Evolutionary conservation across 768 basidiomycete genomes (phyloP), one percentile per base, ranked within the genome.

Genomic region (Daedaleopsis sinensis): DNA sequence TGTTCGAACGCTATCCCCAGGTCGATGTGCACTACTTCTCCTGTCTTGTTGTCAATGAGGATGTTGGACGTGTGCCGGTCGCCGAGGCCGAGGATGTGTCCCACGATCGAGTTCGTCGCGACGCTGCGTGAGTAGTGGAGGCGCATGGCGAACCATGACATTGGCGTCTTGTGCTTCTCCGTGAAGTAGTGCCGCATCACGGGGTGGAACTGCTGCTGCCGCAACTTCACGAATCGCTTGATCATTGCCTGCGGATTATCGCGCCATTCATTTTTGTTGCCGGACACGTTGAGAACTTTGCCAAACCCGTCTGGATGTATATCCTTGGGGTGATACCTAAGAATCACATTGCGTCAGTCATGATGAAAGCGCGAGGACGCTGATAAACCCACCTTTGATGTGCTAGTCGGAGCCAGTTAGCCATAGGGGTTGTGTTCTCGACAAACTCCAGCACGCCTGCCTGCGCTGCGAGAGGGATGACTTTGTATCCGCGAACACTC

Each of bases 1-100:
- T 94, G 93, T 62, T 97, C 97, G 73, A 99, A 98, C 0, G 95
- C 94, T 61, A 98, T 94, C 1, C 96, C 96, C 1, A 98, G 80
- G 73, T 99, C 96, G 55, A 99, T 99, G 72, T 97, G 95, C 8
- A 98, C 87, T 48, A 96, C 81, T 70, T 98, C 94, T 16, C 96
- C 96, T 10, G 84, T 87, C 27, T 73, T 73, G 51, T 85, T 84
- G 72, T 98, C 95, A 48, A 98, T 78, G 48, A 99, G 79, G 67
- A 99, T 96, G 74, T 99, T 99, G 46, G 90, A 89, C 7, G 83
- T 82, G 71, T 99, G 96, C 13, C 96, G 84, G 72, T 99, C 96
- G 0, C 96, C 96, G 1, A 99, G 80, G 9, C 96, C 96, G 19
- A 98, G 77, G 46, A 97, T 79, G 68, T 96, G 91, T 0, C 96